Evolutionary conservation across 176 grass and related monocot genomes (phyloP).

Genomic region (Eragrostis nindensis): DNA sequence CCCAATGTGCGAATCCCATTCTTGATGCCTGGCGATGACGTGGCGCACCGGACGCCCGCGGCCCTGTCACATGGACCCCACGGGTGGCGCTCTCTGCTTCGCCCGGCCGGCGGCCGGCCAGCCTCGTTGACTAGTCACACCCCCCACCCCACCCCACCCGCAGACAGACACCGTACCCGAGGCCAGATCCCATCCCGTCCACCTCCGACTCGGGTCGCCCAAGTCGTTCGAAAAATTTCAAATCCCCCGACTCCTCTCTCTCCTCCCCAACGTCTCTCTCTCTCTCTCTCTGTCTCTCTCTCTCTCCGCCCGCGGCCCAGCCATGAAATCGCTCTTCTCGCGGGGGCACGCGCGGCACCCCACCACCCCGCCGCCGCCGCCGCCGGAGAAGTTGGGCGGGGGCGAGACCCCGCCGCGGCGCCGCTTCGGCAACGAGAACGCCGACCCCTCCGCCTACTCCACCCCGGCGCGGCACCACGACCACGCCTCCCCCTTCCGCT

Average conservation of each 20-base stretch:
- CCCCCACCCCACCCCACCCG: neutral
- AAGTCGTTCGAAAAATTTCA: conserved; percentile 50
- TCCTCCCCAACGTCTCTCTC: conserved; percentile 18
- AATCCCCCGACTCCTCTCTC: conserved; percentile 41
- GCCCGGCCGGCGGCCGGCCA: neutral
- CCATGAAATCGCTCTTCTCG: conserved; percentile 70
- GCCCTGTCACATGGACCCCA: neutral
- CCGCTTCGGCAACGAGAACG: conserved; percentile 54
- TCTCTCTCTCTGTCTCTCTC: neutral
- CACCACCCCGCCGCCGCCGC: conserved; percentile 50
- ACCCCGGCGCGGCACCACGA: conserved; percentile 46
- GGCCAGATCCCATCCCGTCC: conserved; percentile 47
- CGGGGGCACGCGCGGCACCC: conserved; percentile 45
- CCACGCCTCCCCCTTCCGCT: conserved; percentile 51
- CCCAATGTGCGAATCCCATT: no score
- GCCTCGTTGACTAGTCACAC: conserved; percentile 3
- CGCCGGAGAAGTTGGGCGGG: conserved; percentile 36
- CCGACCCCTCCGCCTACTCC: conserved; percentile 40
- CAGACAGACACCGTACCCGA: conserved; percentile 29
- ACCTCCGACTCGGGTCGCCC: neutral
- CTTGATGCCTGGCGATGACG: no score
- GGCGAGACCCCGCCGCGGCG: conserved; percentile 44
- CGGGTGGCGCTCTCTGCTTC: conserved; percentile 6
- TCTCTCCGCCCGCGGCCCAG: conserved; percentile 12
- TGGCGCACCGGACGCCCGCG: no score